Evolutionary conservation across 768 basidiomycete species (phyloP), one percentile per base, ranked within the genome.

Genomic region (Leccinum disarticulatum): DNA sequence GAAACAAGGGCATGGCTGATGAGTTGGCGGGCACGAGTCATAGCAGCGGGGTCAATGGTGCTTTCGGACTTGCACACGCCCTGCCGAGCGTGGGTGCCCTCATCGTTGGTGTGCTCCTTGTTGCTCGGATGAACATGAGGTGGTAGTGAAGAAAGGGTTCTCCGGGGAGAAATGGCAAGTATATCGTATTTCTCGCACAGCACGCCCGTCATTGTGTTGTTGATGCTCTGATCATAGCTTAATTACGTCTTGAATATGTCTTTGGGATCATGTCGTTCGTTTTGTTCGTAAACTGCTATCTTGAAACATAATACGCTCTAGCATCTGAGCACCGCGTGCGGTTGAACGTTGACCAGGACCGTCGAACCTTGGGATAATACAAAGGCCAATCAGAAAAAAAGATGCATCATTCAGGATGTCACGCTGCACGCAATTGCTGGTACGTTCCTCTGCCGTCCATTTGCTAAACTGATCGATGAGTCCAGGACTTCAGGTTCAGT

Each of bases 1-100:
- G 82, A 1, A 75, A 80, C 55, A 71, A 70, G 47, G 78, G 77
- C 15, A 63, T 67, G 27, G 66, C 69, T 35, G 61, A 67, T 46
- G 47, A 52, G 6, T 48, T 66, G 31, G 60, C 55, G 1, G 49
- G 56, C 22, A 65, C 59, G 15, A 65, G 58, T 19, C 43, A 58
- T 54, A 57, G 60, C 9, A 25, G n/a, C 9, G 48, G 31, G 15
- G 17, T 38, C 17, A 54, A 35, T 5, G 48, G 41, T 6, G 52
- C 63, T 9, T 41, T 59, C n/a, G 53, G 62, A 46, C 30, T 61
- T 28, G 46, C 56, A 6, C 57, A 61, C 8, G 62, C 57, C 17
- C 30, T 69, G 25, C 54, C 65, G 15, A 49, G 57, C 38, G 6
- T 69, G 4, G 55, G 59, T 5, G 59, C 27, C 14, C 30, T 67